Base-by-base conservation (phyloP, 768 basidiomycete genomes). In the Suillus ampliporus region DNA sequence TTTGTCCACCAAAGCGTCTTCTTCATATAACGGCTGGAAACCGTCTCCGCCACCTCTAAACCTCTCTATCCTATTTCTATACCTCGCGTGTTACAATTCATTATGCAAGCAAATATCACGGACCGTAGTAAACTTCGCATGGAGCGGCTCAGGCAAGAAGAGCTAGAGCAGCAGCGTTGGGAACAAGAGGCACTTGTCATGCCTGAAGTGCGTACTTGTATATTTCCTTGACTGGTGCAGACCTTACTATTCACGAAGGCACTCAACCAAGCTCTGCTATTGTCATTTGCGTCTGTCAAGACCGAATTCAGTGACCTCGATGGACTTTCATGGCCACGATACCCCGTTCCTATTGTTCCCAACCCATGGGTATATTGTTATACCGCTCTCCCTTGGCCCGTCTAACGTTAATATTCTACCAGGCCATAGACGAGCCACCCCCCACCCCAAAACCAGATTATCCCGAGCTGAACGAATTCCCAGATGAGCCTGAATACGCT, bases 301-400 rank as follows among this genome's bases (percentile, higher is more conserved):
- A 82, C 82, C 9, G 86, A 88, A 65, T 88, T 87, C 67, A 78
- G 79, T 60, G 87, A 88, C 71, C 79, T 88, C 17, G 87, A 88
- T 60, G 87, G 87, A 0, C 72, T 85, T 40, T 78, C 80, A 41
- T 86, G 86, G 86, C 72, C 80, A 19, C 76, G 75, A 50, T 72
- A 76, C 34, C 75, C 77, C 5, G 75, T 78, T 9, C 73, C 72
- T 5, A 63, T 68, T 52, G 71, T 67, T 23, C 74, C 64, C 23
- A 70, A 68, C 43, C 62, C 71, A 7, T 69, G 68, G 68, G 74
- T 76, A 52, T 5, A 71, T 67, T 23, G 40, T n/a, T 26, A 40
- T 11, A 9, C 28, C n/a, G 1, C 15, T 28, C 28, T 44, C 10
- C 9, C 43, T 5, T 59, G 54, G 38, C 60, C 21, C 34, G 6